Percentiles rank a stretch among this genome's conserved stretches.
Evolutionary conservation across 768 basidiomycete genomes (phyloP).

Genomic region (Austroboletus eburneus): DNA sequence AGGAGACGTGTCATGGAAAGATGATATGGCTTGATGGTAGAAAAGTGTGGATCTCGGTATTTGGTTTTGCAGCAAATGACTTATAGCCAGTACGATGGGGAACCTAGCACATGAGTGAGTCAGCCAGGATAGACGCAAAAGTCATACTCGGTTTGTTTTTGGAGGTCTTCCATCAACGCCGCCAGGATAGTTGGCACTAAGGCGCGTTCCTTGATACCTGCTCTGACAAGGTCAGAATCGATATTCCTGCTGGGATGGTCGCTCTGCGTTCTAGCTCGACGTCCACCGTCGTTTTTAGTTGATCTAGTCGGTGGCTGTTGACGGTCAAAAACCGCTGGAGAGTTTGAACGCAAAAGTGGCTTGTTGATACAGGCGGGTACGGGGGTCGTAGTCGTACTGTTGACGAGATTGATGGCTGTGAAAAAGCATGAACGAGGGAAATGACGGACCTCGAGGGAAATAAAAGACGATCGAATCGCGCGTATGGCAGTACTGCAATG

Average conservation of each 20-base stretch:
- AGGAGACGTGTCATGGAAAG: conserved; percentile 74
- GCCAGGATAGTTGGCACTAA: conserved; percentile 54
- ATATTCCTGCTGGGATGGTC: conserved; percentile 44
- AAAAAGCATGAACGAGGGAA: background rate
- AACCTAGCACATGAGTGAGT: conserved; percentile 37
- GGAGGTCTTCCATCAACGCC: conserved; percentile 57
- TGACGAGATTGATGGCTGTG: conserved; percentile 56
- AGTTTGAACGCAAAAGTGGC: conserved; percentile 57
- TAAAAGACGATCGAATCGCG: conserved; percentile 82
- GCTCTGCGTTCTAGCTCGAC: conserved; percentile 46
- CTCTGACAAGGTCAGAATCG: no score
- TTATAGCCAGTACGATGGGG: conserved; percentile 81
- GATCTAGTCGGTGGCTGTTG: conserved; percentile 45
- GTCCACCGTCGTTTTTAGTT: conserved; percentile 39
- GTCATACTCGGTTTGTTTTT: conserved; percentile 58
- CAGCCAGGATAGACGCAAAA: background rate
- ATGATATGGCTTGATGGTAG: conserved; percentile 67
- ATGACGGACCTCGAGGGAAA: conserved; percentile 64
- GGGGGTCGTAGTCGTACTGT: conserved; percentile 80
- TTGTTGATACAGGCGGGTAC: conserved; percentile 75
- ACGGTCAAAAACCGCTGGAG: conserved; percentile 59
- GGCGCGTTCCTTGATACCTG: no score
- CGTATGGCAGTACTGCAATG: conserved; percentile 60
- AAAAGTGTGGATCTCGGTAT: conserved; percentile 74
- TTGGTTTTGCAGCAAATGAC: conserved; percentile 63